Evolutionary conservation across 2,329 filamentous ascomycete species (phyloP), one percentile per base, ranked within the genome.

Genomic region (Ustilaginoidea virens): DNA sequence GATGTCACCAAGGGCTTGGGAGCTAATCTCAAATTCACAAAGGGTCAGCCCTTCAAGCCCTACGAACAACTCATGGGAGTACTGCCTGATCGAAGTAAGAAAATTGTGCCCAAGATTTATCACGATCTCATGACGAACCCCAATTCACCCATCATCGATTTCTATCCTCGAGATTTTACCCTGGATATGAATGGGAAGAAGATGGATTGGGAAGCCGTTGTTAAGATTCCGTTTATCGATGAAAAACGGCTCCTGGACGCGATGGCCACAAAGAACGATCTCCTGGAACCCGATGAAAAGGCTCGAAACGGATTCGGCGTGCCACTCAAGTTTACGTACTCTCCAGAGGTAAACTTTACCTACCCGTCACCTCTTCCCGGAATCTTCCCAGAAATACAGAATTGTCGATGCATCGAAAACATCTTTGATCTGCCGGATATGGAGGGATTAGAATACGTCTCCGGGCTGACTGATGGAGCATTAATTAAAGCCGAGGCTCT

Each of bases 121-220:
- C 82, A 90, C 54, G 74, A 82, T 16, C 63, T 98, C 27, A 98
- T 98, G 90, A 94, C 83, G 2, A 80, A 80, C 31, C 66, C 78
- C 2, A 70, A 80, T 11, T 96, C 87, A 11, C 85, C 90, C 2
- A 98, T 98, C 49, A 80, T 93, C 45, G 90, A 98, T 49, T 98
- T 98, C 51, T 98, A 98, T 45, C 90, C 90, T 3, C 72, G 87
- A 42, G 90, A 98, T 44, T 98, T 98, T 45, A 83, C 92, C 39
- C 65, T 98, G 23, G 92, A 98, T 49, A 96, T 98, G 90, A 96
- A 98, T 43, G 92, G 90, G 34, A 98, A 98, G 62, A 98, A 93
- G 60, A 92, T 93, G 80, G 92, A 98, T 38, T 98, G 90, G 90
- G 90, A 98, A 50, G 90, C 90, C 17, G 87, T 98, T 21, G 85